Conservation (phyloP, 441 rosid genomes). For the Euphorbia celastroides region DNA sequence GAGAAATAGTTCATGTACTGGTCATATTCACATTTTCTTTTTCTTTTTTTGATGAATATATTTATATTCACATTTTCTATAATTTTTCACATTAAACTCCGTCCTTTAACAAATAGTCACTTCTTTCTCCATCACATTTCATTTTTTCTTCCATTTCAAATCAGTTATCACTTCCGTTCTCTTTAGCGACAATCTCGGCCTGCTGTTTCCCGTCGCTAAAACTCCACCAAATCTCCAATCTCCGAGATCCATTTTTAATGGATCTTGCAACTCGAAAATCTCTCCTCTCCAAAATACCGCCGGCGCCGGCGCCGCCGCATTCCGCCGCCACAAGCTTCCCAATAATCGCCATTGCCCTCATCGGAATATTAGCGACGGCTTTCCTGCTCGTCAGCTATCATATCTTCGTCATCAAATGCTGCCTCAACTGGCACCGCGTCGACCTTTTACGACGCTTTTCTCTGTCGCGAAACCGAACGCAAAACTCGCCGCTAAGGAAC, state of each 20-base stretch:
- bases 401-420: conserved; percentile 76
- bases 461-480: conserved; percentile 38
- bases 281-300: conserved; percentile 33
- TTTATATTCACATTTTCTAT: too few relatives aligned
- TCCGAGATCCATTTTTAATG: conserved; percentile 39
- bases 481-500: conserved; percentile 42
- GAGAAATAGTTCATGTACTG: too few relatives aligned
- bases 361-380: conserved; percentile 77
- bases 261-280: conserved; percentile 35
- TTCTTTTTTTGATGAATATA: too few relatives aligned
- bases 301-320: too few relatives aligned
- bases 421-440: conserved; percentile 71
- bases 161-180: too few relatives aligned
- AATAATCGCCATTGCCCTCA: conserved; percentile 58
- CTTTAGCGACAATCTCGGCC: not conserved
- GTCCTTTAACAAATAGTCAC: too few relatives aligned
- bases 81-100: too few relatives aligned
- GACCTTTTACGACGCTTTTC: conserved; percentile 55
- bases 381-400: conserved; percentile 80
- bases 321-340: conserved; percentile 80
- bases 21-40: too few relatives aligned
- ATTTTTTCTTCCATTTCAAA: too few relatives aligned
- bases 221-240: not conserved
- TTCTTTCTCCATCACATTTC: too few relatives aligned
- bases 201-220: not conserved